phyloP scores from a whole-genome alignment of 306 rosid species.

The Canavalia gladiata region DNA sequence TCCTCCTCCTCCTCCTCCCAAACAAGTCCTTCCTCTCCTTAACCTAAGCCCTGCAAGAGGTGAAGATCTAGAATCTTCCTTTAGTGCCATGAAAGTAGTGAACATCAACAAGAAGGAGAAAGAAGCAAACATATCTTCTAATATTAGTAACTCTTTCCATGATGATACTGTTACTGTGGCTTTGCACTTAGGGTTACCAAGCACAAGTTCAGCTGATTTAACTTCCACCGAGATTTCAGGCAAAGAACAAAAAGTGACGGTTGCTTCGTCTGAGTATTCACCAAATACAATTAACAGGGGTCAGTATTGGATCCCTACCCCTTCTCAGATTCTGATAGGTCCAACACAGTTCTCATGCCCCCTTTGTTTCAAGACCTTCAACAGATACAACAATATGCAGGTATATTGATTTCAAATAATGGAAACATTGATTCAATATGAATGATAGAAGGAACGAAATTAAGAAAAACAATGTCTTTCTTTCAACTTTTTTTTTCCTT shows the following conservation, averaged over 20 bases:
- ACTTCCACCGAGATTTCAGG: constrained; percentile 65
- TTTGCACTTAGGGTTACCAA: constrained; percentile 91
- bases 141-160: constrained; percentile 29
- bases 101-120: constrained; percentile 45
- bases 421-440: neutral
- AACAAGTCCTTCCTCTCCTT: constrained; percentile 81
- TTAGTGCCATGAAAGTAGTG: constrained; percentile 47
- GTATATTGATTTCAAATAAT: constrained; percentile 45
- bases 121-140: constrained; percentile 43
- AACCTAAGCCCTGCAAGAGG: constrained; percentile 65
- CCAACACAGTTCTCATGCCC: constrained; percentile 96
- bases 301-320: constrained; percentile 98
- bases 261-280: constrained; percentile 49
- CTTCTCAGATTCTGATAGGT: constrained; percentile 90
- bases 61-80: constrained; percentile 55
- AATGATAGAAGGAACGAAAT: neutral
- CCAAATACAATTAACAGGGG: constrained; percentile 67
- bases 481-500: constrained; percentile 39
- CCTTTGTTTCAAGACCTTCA: constrained; percentile 96
- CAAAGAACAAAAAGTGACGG: constrained; percentile 53
- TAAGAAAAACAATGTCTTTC: constrained; percentile 25
- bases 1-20: constrained; percentile 70
- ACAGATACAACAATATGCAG: constrained; percentile 99
- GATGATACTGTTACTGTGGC: constrained; percentile 69
- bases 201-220: constrained; percentile 60